phyloP scores from a whole-genome alignment of 371 early-diverging fungal species.

The Gilbertella persicaria region DNA sequence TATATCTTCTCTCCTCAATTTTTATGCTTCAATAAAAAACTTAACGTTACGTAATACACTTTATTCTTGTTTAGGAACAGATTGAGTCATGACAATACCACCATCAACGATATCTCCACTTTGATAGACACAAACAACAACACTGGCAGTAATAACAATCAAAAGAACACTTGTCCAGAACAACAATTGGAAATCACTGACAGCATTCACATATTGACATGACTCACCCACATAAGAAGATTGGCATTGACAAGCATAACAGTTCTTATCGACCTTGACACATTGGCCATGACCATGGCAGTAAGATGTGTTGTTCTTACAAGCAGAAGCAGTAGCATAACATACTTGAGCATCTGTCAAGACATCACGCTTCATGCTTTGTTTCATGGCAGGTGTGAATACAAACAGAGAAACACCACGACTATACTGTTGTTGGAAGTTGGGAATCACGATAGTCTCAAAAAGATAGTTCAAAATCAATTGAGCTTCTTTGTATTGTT shows the following conservation, averaged over 20 bases:
- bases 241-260: slow-evolving; percentile 43
- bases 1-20: background rate
- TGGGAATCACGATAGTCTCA: slow-evolving; percentile 28
- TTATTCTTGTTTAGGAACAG: slow-evolving; percentile 52
- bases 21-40: background rate
- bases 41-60: slow-evolving; percentile 2
- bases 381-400: slow-evolving; percentile 19
- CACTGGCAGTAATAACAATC: slow-evolving; percentile 39
- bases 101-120: slow-evolving; percentile 36
- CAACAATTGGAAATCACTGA: slow-evolving; percentile 47
- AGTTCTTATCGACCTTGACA: slow-evolving; percentile 19
- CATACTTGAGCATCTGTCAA: slow-evolving; percentile 20
- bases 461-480: slow-evolving; percentile 31
- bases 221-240: slow-evolving; percentile 33
- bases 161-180: slow-evolving; percentile 50
- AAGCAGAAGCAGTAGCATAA: slow-evolving; percentile 20
- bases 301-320: slow-evolving; percentile 32
- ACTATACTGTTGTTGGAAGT: slow-evolving; percentile 12
- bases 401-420: slow-evolving; percentile 26
- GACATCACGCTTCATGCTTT: slow-evolving; percentile 10
- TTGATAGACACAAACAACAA: slow-evolving; percentile 42
- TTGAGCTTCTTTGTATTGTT: slow-evolving; percentile 35
- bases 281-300: slow-evolving; percentile 45
- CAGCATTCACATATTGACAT: slow-evolving; percentile 39
- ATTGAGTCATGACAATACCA: slow-evolving; percentile 39